Evolutionary conservation across 441 rosid genomes (phyloP), one percentile per base, ranked within the genome.

Genomic region (Viola pubescens): DNA sequence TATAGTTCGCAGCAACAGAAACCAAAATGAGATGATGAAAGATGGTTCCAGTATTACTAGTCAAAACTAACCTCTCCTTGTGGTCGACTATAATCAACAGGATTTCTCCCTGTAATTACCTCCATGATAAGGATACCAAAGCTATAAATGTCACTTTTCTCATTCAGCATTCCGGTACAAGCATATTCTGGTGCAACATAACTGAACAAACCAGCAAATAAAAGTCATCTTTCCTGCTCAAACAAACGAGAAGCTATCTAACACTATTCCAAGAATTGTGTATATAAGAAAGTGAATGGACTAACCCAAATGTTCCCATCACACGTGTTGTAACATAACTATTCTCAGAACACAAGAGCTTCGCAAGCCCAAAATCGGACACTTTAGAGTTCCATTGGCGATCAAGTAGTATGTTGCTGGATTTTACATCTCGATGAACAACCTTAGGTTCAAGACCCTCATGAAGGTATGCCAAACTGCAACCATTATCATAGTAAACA

Each of bases 361-460:
- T 92, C 58, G 98, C 98, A 50, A 89, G 97, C 42, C 98, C 97
- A 62, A 92, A 92, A 78, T 92, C 98, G 7, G 98, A 92, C 48
- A 92, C 94, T 74, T 85, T 92, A 12, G 97, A 48, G 60, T 87
- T 79, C 98, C 97, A 89, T 41, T 84, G 95, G 63, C 79, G 82
- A 74, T 92, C 98, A 60, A 92, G 83, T 56, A 91, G 79, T 70
- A 91, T 89, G 78, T 89, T 87, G 73, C 88, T 82, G 45, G 95
- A 87, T 73, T 91, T 91, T 37, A 91, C 85, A 72, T 91, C 98
- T 41, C 98, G 77, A 63, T 91, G 98, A 61, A 91, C 97, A 58
- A 91, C 98, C 73, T 91, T 91, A 3, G 98, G 98, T 69, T 91
- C 98, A 64, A 92, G 97, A 73, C 98, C 98, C 73, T 89, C 98